Evolutionary conservation across 371 early-diverging fungal species (phyloP), one percentile per base, ranked within the genome.

Genomic region (Amoeboaphelidium protococcarum): DNA sequence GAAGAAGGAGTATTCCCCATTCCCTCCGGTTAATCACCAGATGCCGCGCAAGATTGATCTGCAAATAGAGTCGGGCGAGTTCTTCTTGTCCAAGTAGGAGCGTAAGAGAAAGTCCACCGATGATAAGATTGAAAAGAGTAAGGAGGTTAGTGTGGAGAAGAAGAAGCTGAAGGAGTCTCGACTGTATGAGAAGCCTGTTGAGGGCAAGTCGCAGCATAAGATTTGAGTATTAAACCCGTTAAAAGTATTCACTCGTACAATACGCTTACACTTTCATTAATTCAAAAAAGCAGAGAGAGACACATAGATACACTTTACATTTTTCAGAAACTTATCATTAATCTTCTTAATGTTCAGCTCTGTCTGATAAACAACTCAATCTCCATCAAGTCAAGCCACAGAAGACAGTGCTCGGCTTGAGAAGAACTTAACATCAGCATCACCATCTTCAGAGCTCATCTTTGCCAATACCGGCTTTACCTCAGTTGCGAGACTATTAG

Each of bases 41-140:
- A 58, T 61, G 41, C 82, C 78, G 24, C 71, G 86, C 54, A 90
- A 56, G 55, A 62, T 89, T 59, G 96, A 95, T 65, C 50, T 82
- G 48, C 83, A 86, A 62, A 66, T 95, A 59, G 88, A 85, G 58
- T 73, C 76, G 47, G 96, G 96, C 58, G 92, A 95, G 62, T 95
- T 88, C 63, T 95, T 91, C 63, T 60, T 92, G 53, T 73, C 73
- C 50, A 70, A 76, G 31, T 61, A 62, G 25, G 71, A 79, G 50
- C 68, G 74, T 50, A 63, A 60, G 24, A 63, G 64, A 13, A 51
- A 63, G 21, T 68, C 67, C 25, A 50, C 65, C 55, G 70, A 77
- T 52, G 61, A 65, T 54, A 81, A 76, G 62, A 73, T 68, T 63
- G 67, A 72, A 54, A 59, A 54, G 47, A 73, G 76, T 60, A 58